Percentiles rank a stretch among this genome's conserved stretches.
These are phyloP conservation scores for Tetrapisispora taiwanensis DNA, from an alignment of 805 yeast species.

Conservation along the genomic window DNA sequence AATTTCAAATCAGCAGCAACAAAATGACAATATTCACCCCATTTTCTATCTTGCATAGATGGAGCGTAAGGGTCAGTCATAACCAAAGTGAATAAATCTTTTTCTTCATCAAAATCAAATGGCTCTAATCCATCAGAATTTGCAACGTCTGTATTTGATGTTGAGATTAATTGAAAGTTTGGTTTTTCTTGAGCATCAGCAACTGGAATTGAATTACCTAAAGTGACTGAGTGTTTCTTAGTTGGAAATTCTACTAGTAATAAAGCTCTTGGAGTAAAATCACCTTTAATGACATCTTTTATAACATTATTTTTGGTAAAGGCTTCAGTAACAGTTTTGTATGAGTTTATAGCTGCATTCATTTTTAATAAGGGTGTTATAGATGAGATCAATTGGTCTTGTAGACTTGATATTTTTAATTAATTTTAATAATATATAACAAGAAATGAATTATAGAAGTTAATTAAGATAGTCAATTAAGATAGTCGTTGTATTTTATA, in stretches of 20 bases:
- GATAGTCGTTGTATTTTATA: no score
- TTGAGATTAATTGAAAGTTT: slow-evolving; percentile 51
- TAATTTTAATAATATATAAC: no score
- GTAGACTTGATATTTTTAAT: no score
- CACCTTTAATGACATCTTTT: slow-evolving; percentile 18
- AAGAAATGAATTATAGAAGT: no score
- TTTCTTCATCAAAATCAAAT: slow-evolving; percentile 3
- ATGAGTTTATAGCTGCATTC: slow-evolving; percentile 11
- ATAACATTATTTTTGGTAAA: slow-evolving; percentile 20
- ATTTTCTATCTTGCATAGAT: slow-evolving; percentile 64
- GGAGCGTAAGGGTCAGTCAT: slow-evolving; percentile 96
- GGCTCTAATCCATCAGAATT: slow-evolving; percentile 1
- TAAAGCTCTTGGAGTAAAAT: slow-evolving; percentile 17
- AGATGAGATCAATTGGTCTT: no score
- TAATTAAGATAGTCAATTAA: no score
- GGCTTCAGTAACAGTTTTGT: slow-evolving; percentile 17
- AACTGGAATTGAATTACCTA: slow-evolving; percentile 65
- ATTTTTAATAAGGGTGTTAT: no score
- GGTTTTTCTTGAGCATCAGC: slow-evolving; percentile 64
- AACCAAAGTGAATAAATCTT: slow-evolving; percentile 56
- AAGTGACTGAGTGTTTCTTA: slow-evolving; percentile 38
- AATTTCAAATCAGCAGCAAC: slow-evolving; percentile 38
- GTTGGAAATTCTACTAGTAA: slow-evolving; percentile 22
- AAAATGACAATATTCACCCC: slow-evolving; percentile 84
- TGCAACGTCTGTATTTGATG: slow-evolving; percentile 18